These are phyloP conservation scores for Oxytropis ochrocephala DNA, from an alignment of 306 rosid genomes.

Conservation along the genomic window DNA sequence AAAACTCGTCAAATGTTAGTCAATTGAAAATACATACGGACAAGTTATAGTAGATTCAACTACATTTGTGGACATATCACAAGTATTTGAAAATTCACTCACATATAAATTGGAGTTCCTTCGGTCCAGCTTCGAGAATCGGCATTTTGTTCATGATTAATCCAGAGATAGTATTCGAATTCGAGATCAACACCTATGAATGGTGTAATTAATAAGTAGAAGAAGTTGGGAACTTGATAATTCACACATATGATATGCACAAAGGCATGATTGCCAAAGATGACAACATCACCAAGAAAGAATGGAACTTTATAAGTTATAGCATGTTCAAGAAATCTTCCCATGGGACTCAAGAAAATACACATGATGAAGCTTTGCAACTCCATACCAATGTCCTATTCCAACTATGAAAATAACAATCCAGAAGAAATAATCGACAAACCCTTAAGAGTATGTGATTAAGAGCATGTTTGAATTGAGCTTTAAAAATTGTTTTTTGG, in stretches of 20 bases:
- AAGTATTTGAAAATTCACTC: constrained; percentile 20
- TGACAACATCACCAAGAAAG: not conserved
- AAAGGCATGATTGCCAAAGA: constrained; percentile 11
- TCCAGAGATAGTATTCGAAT: constrained; percentile 3
- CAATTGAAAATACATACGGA: too few species aligned
- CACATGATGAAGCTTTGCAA: not conserved
- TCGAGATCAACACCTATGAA: constrained; percentile 22
- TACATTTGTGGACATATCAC: not conserved
- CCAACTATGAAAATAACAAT: constrained; percentile 6
- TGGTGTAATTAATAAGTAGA: not conserved
- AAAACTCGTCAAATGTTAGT: not conserved
- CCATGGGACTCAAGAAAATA: not conserved
- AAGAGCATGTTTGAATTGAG: too few species aligned
- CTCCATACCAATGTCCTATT: not conserved
- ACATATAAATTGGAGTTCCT: constrained; percentile 69
- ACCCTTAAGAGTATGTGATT: not conserved
- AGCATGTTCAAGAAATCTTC: constrained; percentile 1
- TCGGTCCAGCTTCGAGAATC: constrained; percentile 68
- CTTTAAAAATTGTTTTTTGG: too few species aligned
- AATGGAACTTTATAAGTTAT: not conserved
- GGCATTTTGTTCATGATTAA: constrained; percentile 48
- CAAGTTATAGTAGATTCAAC: not conserved
- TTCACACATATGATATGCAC: not conserved
- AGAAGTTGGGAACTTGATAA: not conserved
- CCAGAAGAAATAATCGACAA: not conserved